Percentiles rank a stretch among this genome's conserved stretches.
phyloP scores from a whole-genome alignment of 2,329 filamentous ascomycete genomes.

The Colletotrichum viniferum region DNA sequence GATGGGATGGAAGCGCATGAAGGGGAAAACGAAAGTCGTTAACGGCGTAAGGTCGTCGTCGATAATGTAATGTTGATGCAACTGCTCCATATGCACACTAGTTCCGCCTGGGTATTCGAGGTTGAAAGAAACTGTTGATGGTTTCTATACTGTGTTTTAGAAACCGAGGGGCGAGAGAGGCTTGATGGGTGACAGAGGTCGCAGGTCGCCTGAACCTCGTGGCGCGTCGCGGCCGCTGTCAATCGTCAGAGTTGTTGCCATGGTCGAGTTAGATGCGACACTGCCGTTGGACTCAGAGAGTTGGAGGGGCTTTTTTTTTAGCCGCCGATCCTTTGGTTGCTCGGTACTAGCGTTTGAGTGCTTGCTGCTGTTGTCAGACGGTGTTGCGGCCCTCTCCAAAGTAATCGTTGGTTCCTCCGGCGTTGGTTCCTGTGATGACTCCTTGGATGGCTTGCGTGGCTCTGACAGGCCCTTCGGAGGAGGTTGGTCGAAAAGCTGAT shows the following conservation, averaged over 20 bases:
- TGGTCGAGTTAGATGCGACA: constrained; percentile 46
- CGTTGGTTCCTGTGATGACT: constrained; percentile 7
- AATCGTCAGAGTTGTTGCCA: constrained; percentile 51
- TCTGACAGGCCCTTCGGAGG: constrained; percentile 55
- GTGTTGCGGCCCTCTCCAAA: constrained; percentile 47
- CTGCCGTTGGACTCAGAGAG: constrained; percentile 48
- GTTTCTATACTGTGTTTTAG: constrained; percentile 29
- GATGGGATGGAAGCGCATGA: neutral
- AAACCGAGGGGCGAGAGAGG: constrained; percentile 68
- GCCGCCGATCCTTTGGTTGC: constrained; percentile 33
- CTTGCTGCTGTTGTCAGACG: constrained; percentile 70
- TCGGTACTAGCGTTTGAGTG: constrained; percentile 39
- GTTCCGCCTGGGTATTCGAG: constrained; percentile 20
- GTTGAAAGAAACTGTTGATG: constrained; percentile 22
- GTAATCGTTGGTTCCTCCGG: constrained; percentile 26
- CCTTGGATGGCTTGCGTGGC: constrained; percentile 26
- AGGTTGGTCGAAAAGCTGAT: constrained; percentile 62
- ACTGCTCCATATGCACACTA: constrained; percentile 12
- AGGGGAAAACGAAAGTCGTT: constrained; percentile 29
- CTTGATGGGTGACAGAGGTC: constrained; percentile 69
- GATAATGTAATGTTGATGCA: constrained; percentile 23
- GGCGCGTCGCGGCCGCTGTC: constrained; percentile 44
- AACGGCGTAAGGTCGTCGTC: constrained; percentile 40
- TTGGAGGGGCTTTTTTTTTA: constrained; percentile 50
- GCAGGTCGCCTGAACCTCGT: constrained; percentile 46